A percentile compares a stretch with the other conserved stretches of the same genome.
These are phyloP conservation scores for Mortierella sp. DNA, from an alignment of 371 early-diverging fungal species.

Conservation along the genomic window DNA sequence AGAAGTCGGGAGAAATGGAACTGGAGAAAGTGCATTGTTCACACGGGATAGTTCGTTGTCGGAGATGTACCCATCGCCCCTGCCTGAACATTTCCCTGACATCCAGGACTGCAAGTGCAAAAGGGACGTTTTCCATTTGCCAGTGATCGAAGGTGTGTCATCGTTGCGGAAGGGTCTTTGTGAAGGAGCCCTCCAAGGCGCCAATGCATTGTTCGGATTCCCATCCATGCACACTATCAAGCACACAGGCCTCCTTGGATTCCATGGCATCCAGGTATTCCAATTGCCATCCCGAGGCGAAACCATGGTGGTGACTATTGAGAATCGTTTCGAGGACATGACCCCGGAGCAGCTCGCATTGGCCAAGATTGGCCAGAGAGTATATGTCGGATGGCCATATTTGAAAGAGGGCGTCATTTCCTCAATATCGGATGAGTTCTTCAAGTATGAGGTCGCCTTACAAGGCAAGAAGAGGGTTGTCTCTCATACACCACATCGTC, in stretches of 20 bases:
- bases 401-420: slow-evolving; percentile 82
- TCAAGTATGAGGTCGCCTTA: slow-evolving; percentile 69
- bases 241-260: slow-evolving; percentile 72
- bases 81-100: slow-evolving; percentile 75
- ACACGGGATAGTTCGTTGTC: slow-evolving; percentile 60
- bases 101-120: slow-evolving; percentile 66
- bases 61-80: slow-evolving; percentile 69
- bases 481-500: slow-evolving; percentile 60
- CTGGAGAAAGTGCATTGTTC: slow-evolving; percentile 76
- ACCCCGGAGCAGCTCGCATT: slow-evolving; percentile 63
- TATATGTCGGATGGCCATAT: slow-evolving; percentile 88
- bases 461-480: slow-evolving; percentile 57
- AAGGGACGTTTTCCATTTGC: slow-evolving; percentile 62
- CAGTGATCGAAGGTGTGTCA: slow-evolving; percentile 62
- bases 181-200: slow-evolving; percentile 75
- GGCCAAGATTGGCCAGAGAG: slow-evolving; percentile 63
- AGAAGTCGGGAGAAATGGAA: slow-evolving; percentile 71
- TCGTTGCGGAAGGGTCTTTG: slow-evolving; percentile 72
- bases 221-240: slow-evolving; percentile 87
- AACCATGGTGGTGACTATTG: slow-evolving; percentile 78
- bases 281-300: slow-evolving; percentile 85
- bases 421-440: slow-evolving; percentile 76
- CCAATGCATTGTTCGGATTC: slow-evolving; percentile 85
- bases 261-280: slow-evolving; percentile 88
- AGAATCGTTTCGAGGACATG: slow-evolving; percentile 63